Conservation (phyloP, 2,329 filamentous ascomycete species). For the Diaporthe amygdali region DNA sequence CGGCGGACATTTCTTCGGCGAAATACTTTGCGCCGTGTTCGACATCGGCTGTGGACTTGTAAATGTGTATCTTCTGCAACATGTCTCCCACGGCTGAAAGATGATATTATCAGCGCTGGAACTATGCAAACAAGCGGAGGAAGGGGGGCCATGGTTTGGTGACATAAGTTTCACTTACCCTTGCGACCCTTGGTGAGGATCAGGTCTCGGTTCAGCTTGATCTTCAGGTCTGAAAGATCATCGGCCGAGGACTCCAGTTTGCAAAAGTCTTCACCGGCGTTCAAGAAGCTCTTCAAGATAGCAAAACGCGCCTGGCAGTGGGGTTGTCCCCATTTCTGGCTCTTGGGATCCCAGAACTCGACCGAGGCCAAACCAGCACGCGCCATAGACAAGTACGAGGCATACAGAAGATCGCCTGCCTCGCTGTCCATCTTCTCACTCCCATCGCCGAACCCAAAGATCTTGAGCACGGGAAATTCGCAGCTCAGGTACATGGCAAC, state of each 20-base stretch:
- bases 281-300: slow-evolving; percentile 84
- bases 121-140: not conserved
- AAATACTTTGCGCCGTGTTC: slow-evolving; percentile 81
- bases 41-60: slow-evolving; percentile 88
- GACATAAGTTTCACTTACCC: slow-evolving; percentile 41
- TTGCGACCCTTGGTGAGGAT: slow-evolving; percentile 83
- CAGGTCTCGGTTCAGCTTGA: slow-evolving; percentile 83
- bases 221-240: slow-evolving; percentile 80
- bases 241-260: slow-evolving; percentile 75
- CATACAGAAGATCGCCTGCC: slow-evolving; percentile 87
- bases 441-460: slow-evolving; percentile 90
- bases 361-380: slow-evolving; percentile 86
- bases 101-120: slow-evolving; percentile 1
- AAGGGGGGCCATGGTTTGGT: too few species aligned
- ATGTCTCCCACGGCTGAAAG: slow-evolving; percentile 77
- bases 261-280: slow-evolving; percentile 87
- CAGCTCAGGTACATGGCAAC: slow-evolving; percentile 90
- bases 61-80: slow-evolving; percentile 89
- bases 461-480: slow-evolving; percentile 85
- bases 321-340: slow-evolving; percentile 88
- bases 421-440: slow-evolving; percentile 72
- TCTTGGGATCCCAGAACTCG: slow-evolving; percentile 94
- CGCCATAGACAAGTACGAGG: slow-evolving; percentile 91
- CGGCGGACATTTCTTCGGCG: slow-evolving; percentile 75
- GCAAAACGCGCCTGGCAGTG: slow-evolving; percentile 92